Conservation (phyloP, 768 basidiomycete genomes). For the Macrolepiota dolichaula region DNA sequence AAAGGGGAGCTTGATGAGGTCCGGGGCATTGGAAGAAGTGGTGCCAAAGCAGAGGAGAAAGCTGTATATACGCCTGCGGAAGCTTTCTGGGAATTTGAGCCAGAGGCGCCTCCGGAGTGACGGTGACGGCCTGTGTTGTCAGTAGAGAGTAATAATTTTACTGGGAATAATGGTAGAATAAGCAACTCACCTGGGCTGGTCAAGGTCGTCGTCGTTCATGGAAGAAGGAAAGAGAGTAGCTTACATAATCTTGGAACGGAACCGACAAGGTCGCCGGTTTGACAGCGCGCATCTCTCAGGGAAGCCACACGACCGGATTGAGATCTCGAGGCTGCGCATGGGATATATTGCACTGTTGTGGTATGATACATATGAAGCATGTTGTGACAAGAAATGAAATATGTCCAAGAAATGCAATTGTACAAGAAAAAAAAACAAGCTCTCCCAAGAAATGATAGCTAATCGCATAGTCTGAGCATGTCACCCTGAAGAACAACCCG, state of each 20-base stretch:
- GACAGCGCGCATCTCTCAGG: not conserved
- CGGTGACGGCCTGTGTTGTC: not conserved
- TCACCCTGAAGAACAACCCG: conserved; percentile 53
- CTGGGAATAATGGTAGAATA: no score
- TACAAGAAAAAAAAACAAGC: not conserved
- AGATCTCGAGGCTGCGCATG: not conserved
- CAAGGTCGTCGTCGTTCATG: not conserved
- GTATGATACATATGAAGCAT: conserved; percentile 6
- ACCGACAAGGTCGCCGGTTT: not conserved
- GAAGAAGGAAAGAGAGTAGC: not conserved
- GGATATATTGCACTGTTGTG: conserved; percentile 6
- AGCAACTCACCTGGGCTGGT: not conserved
- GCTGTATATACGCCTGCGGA: conserved; percentile 1
- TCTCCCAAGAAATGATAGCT: not conserved
- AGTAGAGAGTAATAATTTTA: not conserved
- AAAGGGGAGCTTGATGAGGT: conserved; percentile 5
- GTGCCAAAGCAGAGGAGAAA: conserved; percentile 1
- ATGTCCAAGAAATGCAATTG: conserved; percentile 3
- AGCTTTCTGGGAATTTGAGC: not conserved
- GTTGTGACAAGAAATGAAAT: not conserved
- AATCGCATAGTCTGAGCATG: conserved; percentile 19
- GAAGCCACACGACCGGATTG: not conserved
- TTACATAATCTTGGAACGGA: not conserved
- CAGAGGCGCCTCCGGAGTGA: conserved; percentile 1
- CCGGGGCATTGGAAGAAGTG: not conserved